Base-by-base conservation (phyloP, 441 rosid species). In the Euphorbia celastroides region DNA sequence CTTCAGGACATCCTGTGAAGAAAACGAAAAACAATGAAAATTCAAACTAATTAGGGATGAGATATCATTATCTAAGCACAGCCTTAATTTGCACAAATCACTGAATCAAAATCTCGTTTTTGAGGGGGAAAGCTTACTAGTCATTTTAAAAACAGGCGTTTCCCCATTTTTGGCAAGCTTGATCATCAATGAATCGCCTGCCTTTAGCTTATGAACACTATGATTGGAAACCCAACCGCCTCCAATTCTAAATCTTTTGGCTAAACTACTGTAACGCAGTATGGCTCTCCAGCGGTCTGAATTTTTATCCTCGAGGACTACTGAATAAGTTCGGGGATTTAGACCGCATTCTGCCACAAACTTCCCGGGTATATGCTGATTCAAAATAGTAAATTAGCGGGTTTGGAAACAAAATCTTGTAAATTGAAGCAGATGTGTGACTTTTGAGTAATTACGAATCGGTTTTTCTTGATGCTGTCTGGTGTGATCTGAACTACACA, bases 291-390 rank as follows among this genome's bases (percentile, higher is more conserved):
- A 70, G 20, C 46, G 28, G 38, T 55, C 56, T 44, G 31, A 61
- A 6, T 62, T 13, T 30, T 41, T 16, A 55, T 62, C 32, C 63
- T 23, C 51, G 55, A 70, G 46, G 42, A 55, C 22, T 34, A 62
- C 32, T 62, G 44, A 14, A 38, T 62, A 42, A 27, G 11, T 5
- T 54, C 62, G 64, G 2, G 34, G 17, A 12, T 2, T 13, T 12
- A 70, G 62, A 17, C 28, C 34, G 5, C 23, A 5, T 23, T 1
- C 17, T 55, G n/a, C 62, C 16, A 44, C 32, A 12, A 70, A 70
- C 16, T 20, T 30, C 31, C 0, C 17, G 28, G 69, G 64, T 14
- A 70, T 48, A n/a, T 57, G 20, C 68, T 70, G 73, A 57, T 63
- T n/a, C 20, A 9, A 64, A 36, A 48, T 34, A 13, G 11, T n/a